Evolutionary conservation across 2,329 filamentous ascomycete species (phyloP).

Genomic region (Fonsecaea pugnacius): DNA sequence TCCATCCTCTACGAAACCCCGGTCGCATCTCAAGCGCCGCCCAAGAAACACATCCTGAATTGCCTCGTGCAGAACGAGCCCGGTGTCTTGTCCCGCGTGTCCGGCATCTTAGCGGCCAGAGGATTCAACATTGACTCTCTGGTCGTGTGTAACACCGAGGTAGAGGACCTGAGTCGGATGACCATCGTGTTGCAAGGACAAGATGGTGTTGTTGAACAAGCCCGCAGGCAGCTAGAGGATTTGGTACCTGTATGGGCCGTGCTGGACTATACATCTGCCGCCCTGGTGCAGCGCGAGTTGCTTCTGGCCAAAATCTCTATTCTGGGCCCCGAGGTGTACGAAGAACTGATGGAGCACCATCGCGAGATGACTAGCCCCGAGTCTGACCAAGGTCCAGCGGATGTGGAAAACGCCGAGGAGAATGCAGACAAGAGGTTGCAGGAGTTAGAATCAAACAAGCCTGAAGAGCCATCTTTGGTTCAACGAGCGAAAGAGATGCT

Average conservation of each 20-base stretch:
- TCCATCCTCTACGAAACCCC: slow-evolving; percentile 99
- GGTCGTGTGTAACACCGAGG: slow-evolving; percentile 97
- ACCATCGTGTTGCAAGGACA: slow-evolving; percentile 96
- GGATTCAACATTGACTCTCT: slow-evolving; percentile 99
- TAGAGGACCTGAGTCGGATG: slow-evolving; percentile 96
- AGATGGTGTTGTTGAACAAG: slow-evolving; percentile 97
- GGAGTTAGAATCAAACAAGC: slow-evolving; percentile 46
- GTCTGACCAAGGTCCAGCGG: slow-evolving; percentile 38
- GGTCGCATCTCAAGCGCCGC: slow-evolving; percentile 76
- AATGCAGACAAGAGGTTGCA: slow-evolving; percentile 37
- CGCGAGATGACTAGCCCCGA: slow-evolving; percentile 75
- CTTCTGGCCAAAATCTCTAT: slow-evolving; percentile 96
- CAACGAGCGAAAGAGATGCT: slow-evolving; percentile 36
- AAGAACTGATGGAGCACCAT: slow-evolving; percentile 94
- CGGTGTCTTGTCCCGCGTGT: slow-evolving; percentile 93
- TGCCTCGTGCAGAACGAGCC: slow-evolving; percentile 99
- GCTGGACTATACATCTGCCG: slow-evolving; percentile 89
- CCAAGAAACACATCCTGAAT: slow-evolving; percentile 95
- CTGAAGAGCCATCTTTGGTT: slow-evolving; percentile 33
- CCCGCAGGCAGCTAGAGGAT: slow-evolving; percentile 91
- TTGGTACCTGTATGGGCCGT: slow-evolving; percentile 98
- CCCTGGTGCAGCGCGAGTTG: slow-evolving; percentile 93
- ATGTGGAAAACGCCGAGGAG: slow-evolving; percentile 45
- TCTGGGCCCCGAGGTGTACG: slow-evolving; percentile 95
- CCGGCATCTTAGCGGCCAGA: slow-evolving; percentile 90